Conservation (phyloP, 31 red algal genomes). For the Asparagopsis taxiformis region DNA sequence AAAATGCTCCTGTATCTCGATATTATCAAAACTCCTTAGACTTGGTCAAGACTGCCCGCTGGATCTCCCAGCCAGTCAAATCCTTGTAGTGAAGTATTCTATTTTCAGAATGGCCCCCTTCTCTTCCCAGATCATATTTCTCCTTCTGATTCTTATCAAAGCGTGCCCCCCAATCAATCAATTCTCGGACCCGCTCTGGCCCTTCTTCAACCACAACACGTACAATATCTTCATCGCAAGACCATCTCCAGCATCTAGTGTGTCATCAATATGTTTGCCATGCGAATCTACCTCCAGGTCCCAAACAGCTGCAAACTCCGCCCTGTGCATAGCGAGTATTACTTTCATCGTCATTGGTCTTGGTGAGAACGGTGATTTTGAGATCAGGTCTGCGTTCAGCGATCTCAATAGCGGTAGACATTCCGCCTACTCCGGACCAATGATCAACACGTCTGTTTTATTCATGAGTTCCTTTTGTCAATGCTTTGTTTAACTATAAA, state of each 20-base stretch:
- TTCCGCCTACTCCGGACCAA: no score
- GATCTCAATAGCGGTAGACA: no score
- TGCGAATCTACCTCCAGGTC: neutral
- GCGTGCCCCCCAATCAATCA: slow-evolving; percentile 2
- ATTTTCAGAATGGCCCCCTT: slow-evolving; percentile 18
- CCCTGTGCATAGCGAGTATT: slow-evolving; percentile 21
- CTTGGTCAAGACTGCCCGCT: neutral
- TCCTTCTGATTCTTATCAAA: slow-evolving; percentile 1
- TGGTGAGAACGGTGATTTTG: no score
- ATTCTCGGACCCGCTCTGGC: neutral
- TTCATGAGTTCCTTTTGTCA: no score
- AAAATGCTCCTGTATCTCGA: neutral
- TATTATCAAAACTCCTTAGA: neutral
- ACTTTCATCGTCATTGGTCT: neutral
- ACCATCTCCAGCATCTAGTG: slow-evolving; percentile 14
- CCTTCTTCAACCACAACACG: slow-evolving; percentile 17
- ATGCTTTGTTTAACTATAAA: no score
- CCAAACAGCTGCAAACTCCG: slow-evolving; percentile 4
- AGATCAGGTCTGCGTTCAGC: no score
- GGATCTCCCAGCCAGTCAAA: slow-evolving; percentile 15
- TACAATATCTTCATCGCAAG: slow-evolving; percentile 21
- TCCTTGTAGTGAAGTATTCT: slow-evolving; percentile 14
- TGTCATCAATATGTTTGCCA: slow-evolving; percentile 15
- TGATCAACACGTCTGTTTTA: no score
- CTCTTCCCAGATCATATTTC: slow-evolving; percentile 1